These are phyloP conservation scores for Abelmoschus esculentus DNA, from an alignment of 345 rosid genomes.

Conservation along the genomic window DNA sequence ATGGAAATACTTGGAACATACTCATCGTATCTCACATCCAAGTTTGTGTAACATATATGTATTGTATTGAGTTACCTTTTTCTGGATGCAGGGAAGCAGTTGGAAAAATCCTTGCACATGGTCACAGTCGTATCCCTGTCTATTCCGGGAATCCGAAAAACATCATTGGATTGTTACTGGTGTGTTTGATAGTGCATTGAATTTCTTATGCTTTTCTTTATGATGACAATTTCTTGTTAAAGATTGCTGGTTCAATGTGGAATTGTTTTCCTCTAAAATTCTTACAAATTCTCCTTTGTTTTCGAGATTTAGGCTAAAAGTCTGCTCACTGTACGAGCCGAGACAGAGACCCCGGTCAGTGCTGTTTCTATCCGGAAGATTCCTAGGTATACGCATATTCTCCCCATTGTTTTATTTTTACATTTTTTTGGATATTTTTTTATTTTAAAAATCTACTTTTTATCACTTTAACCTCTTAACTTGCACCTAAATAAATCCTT, in stretches of 20 bases:
- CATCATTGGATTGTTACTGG: slow-evolving; percentile 74
- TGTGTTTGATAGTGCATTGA: slow-evolving; percentile 20
- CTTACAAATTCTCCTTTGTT: slow-evolving; percentile 1
- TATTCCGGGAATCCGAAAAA: slow-evolving; percentile 63
- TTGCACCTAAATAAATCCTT: no score
- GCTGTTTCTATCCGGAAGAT: slow-evolving; percentile 74
- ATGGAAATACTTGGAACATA: no score
- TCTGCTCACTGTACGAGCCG: slow-evolving; percentile 69
- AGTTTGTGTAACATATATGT: no score
- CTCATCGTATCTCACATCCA: no score
- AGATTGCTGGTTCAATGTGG: slow-evolving; percentile 6
- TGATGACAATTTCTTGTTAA: slow-evolving; percentile 3
- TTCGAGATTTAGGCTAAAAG: slow-evolving; percentile 50
- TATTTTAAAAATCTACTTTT: no score
- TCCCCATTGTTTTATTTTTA: neutral
- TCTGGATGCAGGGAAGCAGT: slow-evolving; percentile 60
- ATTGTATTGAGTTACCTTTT: no score
- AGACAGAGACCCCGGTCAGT: slow-evolving; percentile 73
- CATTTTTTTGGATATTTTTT: neutral
- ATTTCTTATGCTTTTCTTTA: slow-evolving; percentile 8
- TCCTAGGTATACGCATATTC: slow-evolving; percentile 40
- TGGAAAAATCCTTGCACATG: slow-evolving; percentile 70
- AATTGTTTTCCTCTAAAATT: neutral
- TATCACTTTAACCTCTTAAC: no score
- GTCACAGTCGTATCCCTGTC: slow-evolving; percentile 79